These are phyloP conservation scores for Sesbania bispinosa DNA, from an alignment of 306 rosid genomes.

Conservation along the genomic window DNA sequence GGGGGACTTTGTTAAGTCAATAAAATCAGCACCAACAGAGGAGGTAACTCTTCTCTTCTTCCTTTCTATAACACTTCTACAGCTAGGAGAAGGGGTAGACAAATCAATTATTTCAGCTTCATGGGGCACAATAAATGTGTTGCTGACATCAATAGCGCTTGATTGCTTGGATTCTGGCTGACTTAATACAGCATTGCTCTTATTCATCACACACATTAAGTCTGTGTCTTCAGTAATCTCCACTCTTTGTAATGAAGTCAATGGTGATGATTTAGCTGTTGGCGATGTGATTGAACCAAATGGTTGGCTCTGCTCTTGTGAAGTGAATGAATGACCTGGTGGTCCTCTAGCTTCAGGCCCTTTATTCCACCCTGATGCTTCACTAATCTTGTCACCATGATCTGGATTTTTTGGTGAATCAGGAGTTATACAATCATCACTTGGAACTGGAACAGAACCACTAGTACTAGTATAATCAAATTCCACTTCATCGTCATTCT, in stretches of 20 bases:
- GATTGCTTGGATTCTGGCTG: conserved; percentile 24
- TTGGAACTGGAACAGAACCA: conserved; percentile 23
- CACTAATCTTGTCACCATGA: neutral
- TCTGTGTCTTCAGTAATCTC: conserved; percentile 24
- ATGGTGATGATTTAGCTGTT: conserved; percentile 19
- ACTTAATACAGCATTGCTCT: conserved; percentile 19
- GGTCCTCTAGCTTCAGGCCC: conserved; percentile 34
- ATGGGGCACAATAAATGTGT: conserved; percentile 22
- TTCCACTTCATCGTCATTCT: conserved; percentile 53
- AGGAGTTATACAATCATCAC: conserved; percentile 22
- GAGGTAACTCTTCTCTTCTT: conserved; percentile 59
- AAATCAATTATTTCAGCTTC: conserved; percentile 71
- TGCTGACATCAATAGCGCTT: conserved; percentile 8
- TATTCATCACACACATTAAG: neutral
- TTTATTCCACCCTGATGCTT: conserved; percentile 5
- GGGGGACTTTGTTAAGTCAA: conserved; percentile 80
- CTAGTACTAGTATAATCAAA: conserved; percentile 21
- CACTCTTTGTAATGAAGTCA: neutral
- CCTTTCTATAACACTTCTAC: conserved; percentile 41
- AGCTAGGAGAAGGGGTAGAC: conserved; percentile 72
- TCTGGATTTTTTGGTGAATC: conserved; percentile 14
- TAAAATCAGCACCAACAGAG: conserved; percentile 37
- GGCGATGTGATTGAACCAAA: conserved; percentile 22
- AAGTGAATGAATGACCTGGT: conserved; percentile 7
- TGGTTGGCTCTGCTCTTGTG: conserved; percentile 21